Percentiles rank a stretch among this genome's conserved stretches.
These are phyloP conservation scores for Clarireedia monteithiana DNA, from an alignment of 2,329 filamentous ascomycete genomes.

Conservation along the genomic window DNA sequence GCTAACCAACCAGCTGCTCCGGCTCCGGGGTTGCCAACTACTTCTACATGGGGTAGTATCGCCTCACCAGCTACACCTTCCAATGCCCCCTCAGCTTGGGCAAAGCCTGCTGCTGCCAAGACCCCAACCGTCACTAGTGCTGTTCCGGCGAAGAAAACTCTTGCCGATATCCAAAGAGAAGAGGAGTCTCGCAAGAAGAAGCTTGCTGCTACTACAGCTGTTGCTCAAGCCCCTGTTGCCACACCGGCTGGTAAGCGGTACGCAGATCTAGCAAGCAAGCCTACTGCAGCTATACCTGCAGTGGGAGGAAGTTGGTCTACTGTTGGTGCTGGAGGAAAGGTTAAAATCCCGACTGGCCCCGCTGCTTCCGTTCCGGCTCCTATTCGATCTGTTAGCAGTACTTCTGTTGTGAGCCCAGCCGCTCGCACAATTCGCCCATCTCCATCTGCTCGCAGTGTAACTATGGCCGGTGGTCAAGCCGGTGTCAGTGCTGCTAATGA, in stretches of 20 bases:
- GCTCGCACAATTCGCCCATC: conserved; percentile 45
- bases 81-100: conserved; percentile 34
- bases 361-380: conserved; percentile 38
- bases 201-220: conserved; percentile 38
- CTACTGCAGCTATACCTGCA: conserved; percentile 35
- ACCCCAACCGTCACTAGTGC: conserved; percentile 27
- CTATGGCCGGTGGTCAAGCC: conserved; percentile 33
- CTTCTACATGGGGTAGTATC: conserved; percentile 65
- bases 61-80: conserved; percentile 27
- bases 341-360: conserved; percentile 63
- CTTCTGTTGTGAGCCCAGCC: conserved; percentile 15
- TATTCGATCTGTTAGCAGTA: conserved; percentile 31
- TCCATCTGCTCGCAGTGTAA: conserved; percentile 38
- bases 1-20: conserved; percentile 51
- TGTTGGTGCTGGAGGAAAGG: conserved; percentile 87
- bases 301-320: conserved; percentile 75
- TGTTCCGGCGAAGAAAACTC: conserved; percentile 63
- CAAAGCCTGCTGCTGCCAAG: conserved; percentile 39
- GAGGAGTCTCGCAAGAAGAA: conserved; percentile 83
- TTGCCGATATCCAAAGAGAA: conserved; percentile 94
- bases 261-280: conserved; percentile 85
- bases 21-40: conserved; percentile 75
- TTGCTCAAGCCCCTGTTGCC: conserved; percentile 35
- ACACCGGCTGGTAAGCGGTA: conserved; percentile 69
- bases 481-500: conserved; percentile 55